Conservation (phyloP, 2,329 filamentous ascomycete species). For the Macrophomina phaseolina region DNA sequence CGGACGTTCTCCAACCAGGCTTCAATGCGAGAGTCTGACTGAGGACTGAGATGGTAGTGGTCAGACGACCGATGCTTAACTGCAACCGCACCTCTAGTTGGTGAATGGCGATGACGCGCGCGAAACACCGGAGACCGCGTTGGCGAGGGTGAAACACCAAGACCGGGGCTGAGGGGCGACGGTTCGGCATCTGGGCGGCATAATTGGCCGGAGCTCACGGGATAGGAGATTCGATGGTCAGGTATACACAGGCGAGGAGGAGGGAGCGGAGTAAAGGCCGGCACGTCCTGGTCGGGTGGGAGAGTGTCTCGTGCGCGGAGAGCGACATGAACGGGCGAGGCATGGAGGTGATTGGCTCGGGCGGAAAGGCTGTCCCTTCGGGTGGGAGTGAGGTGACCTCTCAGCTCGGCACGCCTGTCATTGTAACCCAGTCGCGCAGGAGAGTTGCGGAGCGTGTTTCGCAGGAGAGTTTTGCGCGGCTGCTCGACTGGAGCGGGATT, state of each 20-base stretch:
- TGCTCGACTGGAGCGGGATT: background rate
- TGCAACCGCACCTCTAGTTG: background rate
- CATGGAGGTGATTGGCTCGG: background rate
- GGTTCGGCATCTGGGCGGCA: background rate
- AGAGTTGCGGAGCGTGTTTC: conserved; percentile 13
- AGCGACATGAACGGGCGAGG: background rate
- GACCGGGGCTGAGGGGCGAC: background rate
- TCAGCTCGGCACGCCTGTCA: background rate
- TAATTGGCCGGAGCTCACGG: background rate
- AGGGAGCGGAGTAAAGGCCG: conserved; percentile 13
- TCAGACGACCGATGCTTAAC: background rate
- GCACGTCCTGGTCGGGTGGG: conserved; percentile 1
- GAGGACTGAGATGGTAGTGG: background rate
- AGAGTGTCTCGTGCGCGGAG: background rate
- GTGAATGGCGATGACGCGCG: conserved; percentile 15
- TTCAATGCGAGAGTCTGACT: background rate
- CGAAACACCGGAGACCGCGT: conserved; percentile 16
- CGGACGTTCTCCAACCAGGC: conserved; percentile 11
- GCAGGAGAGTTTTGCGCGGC: conserved; percentile 12
- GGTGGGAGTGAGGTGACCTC: background rate
- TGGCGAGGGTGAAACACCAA: conserved; percentile 11
- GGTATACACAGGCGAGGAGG: conserved; percentile 2
- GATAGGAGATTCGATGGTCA: background rate
- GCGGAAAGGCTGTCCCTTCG: background rate
- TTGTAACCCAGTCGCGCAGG: conserved; percentile 5